A percentile compares a stretch with the other conserved stretches of the same genome.
phyloP scores from a whole-genome alignment of 2,329 filamentous ascomycete genomes.

The Juglanconis sp. region DNA sequence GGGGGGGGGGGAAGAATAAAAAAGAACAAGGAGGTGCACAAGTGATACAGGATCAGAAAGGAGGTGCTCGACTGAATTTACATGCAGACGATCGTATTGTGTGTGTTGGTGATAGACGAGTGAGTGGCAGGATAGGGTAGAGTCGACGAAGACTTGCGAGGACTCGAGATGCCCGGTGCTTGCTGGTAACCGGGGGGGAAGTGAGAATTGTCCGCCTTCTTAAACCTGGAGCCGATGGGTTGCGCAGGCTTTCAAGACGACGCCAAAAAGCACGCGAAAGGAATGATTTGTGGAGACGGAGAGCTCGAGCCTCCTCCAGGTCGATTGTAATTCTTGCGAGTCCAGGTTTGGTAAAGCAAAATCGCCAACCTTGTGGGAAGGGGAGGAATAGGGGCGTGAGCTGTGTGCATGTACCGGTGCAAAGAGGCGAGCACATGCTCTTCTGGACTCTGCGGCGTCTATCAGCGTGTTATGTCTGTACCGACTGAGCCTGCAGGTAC shows the following conservation, averaged over 20 bases:
- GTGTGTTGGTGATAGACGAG: not conserved
- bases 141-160: constrained; percentile 3
- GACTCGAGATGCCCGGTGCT: constrained; percentile 17
- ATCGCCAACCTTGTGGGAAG: constrained; percentile 12
- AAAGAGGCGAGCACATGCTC: constrained; percentile 13
- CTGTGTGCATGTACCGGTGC: constrained; percentile 14
- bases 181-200: constrained; percentile 16
- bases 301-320: constrained; percentile 28
- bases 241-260: constrained; percentile 44
- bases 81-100: constrained; percentile 9
- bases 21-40: constrained; percentile 13
- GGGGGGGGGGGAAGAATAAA: not conserved
- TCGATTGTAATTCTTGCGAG: constrained; percentile 21
- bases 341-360: constrained; percentile 15
- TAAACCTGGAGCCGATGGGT: constrained; percentile 29
- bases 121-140: not conserved
- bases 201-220: constrained; percentile 25
- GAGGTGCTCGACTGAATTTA: constrained; percentile 4
- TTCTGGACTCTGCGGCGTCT: constrained; percentile 1
- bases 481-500: constrained; percentile 12
- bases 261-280: constrained; percentile 33
- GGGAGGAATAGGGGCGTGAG: constrained; percentile 13
- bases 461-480: constrained; percentile 6
- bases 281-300: constrained; percentile 30
- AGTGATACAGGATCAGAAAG: constrained; percentile 18